A percentile compares a stretch with the other conserved stretches of the same genome.
Conservation (phyloP, 2,329 filamentous ascomycete genomes). For the Corinectria fuckeliana region DNA sequence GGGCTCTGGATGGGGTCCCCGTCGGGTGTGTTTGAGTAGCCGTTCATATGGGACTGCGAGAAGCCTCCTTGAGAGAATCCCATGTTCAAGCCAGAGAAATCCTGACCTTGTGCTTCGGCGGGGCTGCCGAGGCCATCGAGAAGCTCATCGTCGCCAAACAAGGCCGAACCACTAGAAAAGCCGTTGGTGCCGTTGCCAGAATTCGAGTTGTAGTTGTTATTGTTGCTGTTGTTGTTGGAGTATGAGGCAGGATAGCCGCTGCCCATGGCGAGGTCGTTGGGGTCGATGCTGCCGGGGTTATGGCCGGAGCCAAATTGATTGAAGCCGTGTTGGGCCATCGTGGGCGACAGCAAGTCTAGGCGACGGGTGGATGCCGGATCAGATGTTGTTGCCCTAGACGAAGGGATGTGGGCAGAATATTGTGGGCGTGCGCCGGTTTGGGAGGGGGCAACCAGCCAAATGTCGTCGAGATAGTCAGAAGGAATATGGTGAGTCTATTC, state of each 20-base stretch:
- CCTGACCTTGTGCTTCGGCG: constrained; percentile 60
- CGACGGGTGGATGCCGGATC: constrained; percentile 19
- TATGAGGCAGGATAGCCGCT: constrained; percentile 67
- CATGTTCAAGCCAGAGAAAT: constrained; percentile 65
- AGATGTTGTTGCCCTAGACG: constrained; percentile 31
- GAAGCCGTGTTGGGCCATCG: constrained; percentile 64
- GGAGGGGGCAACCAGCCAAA: constrained; percentile 18
- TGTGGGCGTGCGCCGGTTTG: constrained; percentile 34
- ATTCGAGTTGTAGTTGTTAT: constrained; percentile 61
- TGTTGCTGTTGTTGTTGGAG: constrained; percentile 53
- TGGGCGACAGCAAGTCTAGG: constrained; percentile 21
- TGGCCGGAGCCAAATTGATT: constrained; percentile 61
- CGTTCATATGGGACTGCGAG: constrained; percentile 73
- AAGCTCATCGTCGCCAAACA: constrained; percentile 88
- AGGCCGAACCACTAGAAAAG: constrained; percentile 79
- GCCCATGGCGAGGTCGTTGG: constrained; percentile 80
- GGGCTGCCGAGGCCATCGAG: constrained; percentile 73
- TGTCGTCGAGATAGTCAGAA: constrained; percentile 23
- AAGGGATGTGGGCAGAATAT: constrained; percentile 33
- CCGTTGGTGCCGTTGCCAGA: constrained; percentile 67
- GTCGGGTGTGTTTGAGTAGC: constrained; percentile 91
- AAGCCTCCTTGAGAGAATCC: constrained; percentile 61
- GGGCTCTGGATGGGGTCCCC: constrained; percentile 92
- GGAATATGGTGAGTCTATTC: constrained; percentile 21
- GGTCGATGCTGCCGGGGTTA: constrained; percentile 73